Evolutionary conservation across 306 rosid species (phyloP), one percentile per base, ranked within the genome.

Genomic region (Trichosanthes cucumerina): DNA sequence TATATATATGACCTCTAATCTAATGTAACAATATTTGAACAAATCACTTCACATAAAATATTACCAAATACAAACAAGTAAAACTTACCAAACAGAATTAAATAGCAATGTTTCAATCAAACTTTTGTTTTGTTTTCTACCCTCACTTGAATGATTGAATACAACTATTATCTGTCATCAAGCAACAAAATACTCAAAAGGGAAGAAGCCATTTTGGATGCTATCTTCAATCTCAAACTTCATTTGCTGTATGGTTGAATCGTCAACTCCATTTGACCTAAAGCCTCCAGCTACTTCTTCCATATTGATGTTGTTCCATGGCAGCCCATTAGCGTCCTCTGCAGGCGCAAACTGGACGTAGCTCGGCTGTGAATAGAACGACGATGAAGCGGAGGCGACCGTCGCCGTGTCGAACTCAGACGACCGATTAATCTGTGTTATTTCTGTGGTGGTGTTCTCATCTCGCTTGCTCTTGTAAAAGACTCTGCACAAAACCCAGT

Each of bases 401-500:
- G 13, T 4, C 8, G 47, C 38, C 21, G 1, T 34, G 39, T 84
- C 89, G 21, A 62, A 84, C 83, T 68, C 75, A 36, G 73, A 11
- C 41, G 79, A 83, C 47, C 77, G 83, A 81, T 53, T 72, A 36
- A 64, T 16, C 6, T 49, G 81, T 78, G 74, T 81, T 80, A 70
- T 58, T 79, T 80, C 44, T 70, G 31, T 39, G 78, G 84, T 64
- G 53, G 34, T n/a, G n/a, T n/a, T 64, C 24, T 88, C 74, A 1
- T 65, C 88, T 39, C 58, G 15, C 81, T 86, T 86, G 52, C 89
- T 83, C 75, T 89, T 87, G 79, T 87, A 79, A 78, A 87, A 87
- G 0, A 89, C 93, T 79, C 93, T 87, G 18, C 93, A 89, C 59
- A 89, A 76, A 74, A 89, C 93, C 93, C 93, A 89, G 77, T 89